Evolutionary conservation across 2,329 filamentous ascomycete genomes (phyloP).

Genomic region (Alternaria alternata): DNA sequence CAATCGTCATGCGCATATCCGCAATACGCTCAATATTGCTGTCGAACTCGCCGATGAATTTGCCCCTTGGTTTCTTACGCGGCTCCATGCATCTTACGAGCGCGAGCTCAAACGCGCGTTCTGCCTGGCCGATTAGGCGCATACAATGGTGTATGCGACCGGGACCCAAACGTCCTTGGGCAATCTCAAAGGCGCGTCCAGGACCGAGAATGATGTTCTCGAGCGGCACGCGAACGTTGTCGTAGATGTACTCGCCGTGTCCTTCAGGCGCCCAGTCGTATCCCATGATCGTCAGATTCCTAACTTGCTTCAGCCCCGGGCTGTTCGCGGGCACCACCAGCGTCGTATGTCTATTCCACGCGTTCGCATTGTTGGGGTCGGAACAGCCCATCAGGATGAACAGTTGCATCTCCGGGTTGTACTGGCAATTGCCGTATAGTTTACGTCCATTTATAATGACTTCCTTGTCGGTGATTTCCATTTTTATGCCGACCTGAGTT

Average conservation of each 20-base stretch:
- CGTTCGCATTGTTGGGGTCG: conserved; percentile 51
- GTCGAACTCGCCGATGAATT: conserved; percentile 53
- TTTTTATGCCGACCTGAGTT: conserved; percentile 56
- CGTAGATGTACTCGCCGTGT: conserved; percentile 54
- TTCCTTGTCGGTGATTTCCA: conserved; percentile 49
- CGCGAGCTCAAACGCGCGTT: conserved; percentile 54
- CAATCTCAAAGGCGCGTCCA: conserved; percentile 55
- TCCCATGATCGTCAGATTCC: conserved; percentile 54
- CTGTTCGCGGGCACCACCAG: conserved; percentile 52
- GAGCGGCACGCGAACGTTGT: conserved; percentile 52
- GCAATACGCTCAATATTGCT: conserved; percentile 54
- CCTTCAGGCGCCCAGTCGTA: conserved; percentile 55
- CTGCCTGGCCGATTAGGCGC: conserved; percentile 54
- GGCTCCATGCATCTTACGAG: conserved; percentile 51
- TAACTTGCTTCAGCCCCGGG: conserved; percentile 50
- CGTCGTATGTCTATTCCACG: conserved; percentile 53
- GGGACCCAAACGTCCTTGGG: conserved; percentile 53
- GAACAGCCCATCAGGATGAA: conserved; percentile 53
- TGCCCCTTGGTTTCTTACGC: conserved; percentile 51
- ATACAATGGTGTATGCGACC: conserved; percentile 56
- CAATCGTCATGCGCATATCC: conserved; percentile 54
- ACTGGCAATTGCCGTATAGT: conserved; percentile 53
- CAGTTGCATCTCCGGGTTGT: conserved; percentile 48
- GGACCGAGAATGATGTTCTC: conserved; percentile 55
- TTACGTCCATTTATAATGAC: conserved; percentile 55